Evolutionary conservation across 345 rosid species (phyloP).

Genomic region (Eucalyptus cladocalyx): DNA sequence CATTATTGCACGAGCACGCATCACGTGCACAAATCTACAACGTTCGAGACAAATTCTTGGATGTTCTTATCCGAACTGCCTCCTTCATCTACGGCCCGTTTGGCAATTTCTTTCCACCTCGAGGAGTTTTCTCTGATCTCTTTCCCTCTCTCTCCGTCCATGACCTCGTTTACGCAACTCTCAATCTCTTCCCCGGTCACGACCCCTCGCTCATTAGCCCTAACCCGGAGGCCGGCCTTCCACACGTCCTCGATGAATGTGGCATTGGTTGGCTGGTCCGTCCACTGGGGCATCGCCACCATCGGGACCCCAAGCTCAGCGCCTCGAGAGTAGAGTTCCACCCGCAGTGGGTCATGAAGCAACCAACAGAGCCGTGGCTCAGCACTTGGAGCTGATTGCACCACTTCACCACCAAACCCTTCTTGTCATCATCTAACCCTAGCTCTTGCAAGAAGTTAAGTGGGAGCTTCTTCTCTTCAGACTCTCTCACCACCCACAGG

Average conservation of each 20-base stretch:
- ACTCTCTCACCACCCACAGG: constrained; percentile 51
- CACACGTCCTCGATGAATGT: constrained; percentile 41
- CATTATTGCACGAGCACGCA: not conserved
- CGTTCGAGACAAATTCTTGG: constrained; percentile 14
- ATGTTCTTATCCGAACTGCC: constrained; percentile 44
- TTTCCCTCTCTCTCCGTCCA: constrained; percentile 27
- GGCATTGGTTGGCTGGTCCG: constrained; percentile 50
- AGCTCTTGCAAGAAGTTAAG: constrained; percentile 15
- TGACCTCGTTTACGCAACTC: constrained; percentile 31
- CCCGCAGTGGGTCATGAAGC: constrained; percentile 56
- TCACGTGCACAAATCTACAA: not conserved
- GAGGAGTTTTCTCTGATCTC: constrained; percentile 21
- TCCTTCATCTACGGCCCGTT: constrained; percentile 25
- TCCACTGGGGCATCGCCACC: constrained; percentile 51
- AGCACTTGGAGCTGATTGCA: constrained; percentile 41
- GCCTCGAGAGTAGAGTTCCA: constrained; percentile 72
- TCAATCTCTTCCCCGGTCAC: constrained; percentile 29
- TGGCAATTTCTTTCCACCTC: constrained; percentile 38
- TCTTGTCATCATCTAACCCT: not conserved
- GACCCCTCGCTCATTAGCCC: constrained; percentile 8
- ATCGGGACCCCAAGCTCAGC: constrained; percentile 40
- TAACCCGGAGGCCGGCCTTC: constrained; percentile 36
- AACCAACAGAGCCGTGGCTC: constrained; percentile 34
- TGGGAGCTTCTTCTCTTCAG: constrained; percentile 33
- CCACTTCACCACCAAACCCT: constrained; percentile 42